Base-by-base conservation (phyloP, 1,139 yeast genomes). In the Diutina siamensis region DNA sequence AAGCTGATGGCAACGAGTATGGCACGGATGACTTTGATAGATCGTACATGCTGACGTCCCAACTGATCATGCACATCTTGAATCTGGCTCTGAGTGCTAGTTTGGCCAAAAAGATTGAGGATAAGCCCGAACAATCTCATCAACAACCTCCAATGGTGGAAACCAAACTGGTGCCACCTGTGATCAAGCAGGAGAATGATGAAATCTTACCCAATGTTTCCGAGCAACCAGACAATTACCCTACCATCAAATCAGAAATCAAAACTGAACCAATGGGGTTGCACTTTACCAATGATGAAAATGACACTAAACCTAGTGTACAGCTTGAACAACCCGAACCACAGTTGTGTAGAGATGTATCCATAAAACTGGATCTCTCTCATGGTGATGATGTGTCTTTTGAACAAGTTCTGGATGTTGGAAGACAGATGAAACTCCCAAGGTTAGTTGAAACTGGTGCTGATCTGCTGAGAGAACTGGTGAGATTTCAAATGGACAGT, bases 21-120 rank as follows among this genome's bases (percentile, higher is more conserved):
- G 60, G 65, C 48, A 12, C 32, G 19, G 40, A 35, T n/a, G 40
- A 35, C 25, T 67, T 65, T 52, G 72, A 71, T 51, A 63, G 58
- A 40, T 63, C 67, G 3, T 67, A 67, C 51, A 61, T 60, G 46
- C 62, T 61, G 49, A 67, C 74, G 1, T 74, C 70, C 51, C 68
- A 66, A 48, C 66, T 72, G 1, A 70, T 71, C 10, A 62, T 70
- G 67, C 64, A 67, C 50, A 55, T 69, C 28, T 59, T 70, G 46
- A 60, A 63, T 28, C 48, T 52, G 31, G 35, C 25, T 28, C 34
- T 31, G 34, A 31, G 15, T 19, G 22, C 20, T 9, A 17, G 21
- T 5, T 18, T 35, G 21, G 13, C 4, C 13, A 35, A 20, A 35
- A 35, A 35, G 25, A n/a, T 7, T 15, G 38, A 12, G 4, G 25